Percentiles rank a stretch among this genome's conserved stretches.
Evolutionary conservation across 768 basidiomycete genomes (phyloP).

Genomic region (Dioszegia crocea): DNA sequence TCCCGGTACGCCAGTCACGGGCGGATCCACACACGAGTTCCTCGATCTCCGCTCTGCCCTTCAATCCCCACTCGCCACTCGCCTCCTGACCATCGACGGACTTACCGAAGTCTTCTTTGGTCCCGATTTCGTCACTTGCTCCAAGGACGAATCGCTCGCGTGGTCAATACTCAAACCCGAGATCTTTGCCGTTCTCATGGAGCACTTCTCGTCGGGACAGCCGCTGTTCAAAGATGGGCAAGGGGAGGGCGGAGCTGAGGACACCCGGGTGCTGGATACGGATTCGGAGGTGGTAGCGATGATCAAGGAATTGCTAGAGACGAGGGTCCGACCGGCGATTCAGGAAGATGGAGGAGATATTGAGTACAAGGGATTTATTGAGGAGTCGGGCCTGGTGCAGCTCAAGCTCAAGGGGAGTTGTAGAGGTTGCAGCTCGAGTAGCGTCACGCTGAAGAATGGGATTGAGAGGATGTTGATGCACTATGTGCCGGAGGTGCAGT

Average conservation of each 20-base stretch:
- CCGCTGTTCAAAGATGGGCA: slow-evolving; percentile 76
- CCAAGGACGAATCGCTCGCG: slow-evolving; percentile 60
- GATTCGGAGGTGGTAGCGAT: slow-evolving; percentile 97
- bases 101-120: slow-evolving; percentile 87
- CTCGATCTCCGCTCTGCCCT: slow-evolving; percentile 81
- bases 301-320: slow-evolving; percentile 97
- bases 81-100: slow-evolving; percentile 91
- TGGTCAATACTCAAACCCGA: slow-evolving; percentile 96
- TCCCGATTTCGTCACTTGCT: slow-evolving; percentile 95
- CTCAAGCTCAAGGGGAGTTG: slow-evolving; percentile 96
- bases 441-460: slow-evolving; percentile 91
- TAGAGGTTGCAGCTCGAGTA: slow-evolving; percentile 86
- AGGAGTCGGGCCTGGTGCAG: slow-evolving; percentile 70
- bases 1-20: slow-evolving; percentile 84
- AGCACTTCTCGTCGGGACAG: slow-evolving; percentile 88
- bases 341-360: slow-evolving; percentile 99
- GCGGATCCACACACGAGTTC: slow-evolving; percentile 83
- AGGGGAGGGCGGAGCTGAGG: slow-evolving; percentile 74
- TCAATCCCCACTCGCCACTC: slow-evolving; percentile 86
- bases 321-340: slow-evolving; percentile 89
- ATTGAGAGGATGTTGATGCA: slow-evolving; percentile 99
- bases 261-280: slow-evolving; percentile 86
- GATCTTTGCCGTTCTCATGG: slow-evolving; percentile 93
- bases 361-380: slow-evolving; percentile 85
- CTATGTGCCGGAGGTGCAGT: slow-evolving; percentile 68